Evolutionary conservation across 768 basidiomycete genomes (phyloP), one percentile per base, ranked within the genome.

Genomic region (Tephrocybe sp.): DNA sequence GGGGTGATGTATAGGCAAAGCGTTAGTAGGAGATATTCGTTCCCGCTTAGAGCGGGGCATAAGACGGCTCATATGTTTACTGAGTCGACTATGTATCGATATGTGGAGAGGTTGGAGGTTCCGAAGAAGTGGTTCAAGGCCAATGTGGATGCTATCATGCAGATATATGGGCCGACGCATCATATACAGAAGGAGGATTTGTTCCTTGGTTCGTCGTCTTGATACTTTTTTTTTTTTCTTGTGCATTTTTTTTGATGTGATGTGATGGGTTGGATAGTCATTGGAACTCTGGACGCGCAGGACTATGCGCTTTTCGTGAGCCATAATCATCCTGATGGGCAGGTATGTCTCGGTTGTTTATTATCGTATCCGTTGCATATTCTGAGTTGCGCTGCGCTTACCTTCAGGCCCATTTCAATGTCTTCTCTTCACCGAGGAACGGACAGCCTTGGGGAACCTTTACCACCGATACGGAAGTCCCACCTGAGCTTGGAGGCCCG

Each of bases 301-400:
- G 84, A 87, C 48, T 87, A 88, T 64, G 89, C 81, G 0, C 66
- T 88, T 21, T 83, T 90, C 54, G 88, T 91, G 30, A 86, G 85
- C 57, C 84, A 89, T 53, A 71, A 72, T 50, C 85, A 88, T 64
- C 78, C 75, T 1, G 77, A 84, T 55, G 76, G 82, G 3, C 77
- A 78, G 69, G 78, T 72, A 50, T 24, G 62, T 62, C n/a, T 55
- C 51, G 30, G 18, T 8, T 43, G 24, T 49, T 23, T n/a, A n/a
- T 6, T 34, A 22, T 15, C 49, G 30, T 24, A 24, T 16, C 23
- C n/a, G 33, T 40, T 3, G 2, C 7, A 49, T 18, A 30, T 45
- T 5, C 47, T 38, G 33, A 29, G 1, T 21, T 29, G n/a, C n/a
- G n/a, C n/a, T 29, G 27, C 27, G 6, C 11, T 39, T 47, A 21